Conservation (phyloP, 2,329 filamentous ascomycete genomes). For the Lasiodiplodia citricola region DNA sequence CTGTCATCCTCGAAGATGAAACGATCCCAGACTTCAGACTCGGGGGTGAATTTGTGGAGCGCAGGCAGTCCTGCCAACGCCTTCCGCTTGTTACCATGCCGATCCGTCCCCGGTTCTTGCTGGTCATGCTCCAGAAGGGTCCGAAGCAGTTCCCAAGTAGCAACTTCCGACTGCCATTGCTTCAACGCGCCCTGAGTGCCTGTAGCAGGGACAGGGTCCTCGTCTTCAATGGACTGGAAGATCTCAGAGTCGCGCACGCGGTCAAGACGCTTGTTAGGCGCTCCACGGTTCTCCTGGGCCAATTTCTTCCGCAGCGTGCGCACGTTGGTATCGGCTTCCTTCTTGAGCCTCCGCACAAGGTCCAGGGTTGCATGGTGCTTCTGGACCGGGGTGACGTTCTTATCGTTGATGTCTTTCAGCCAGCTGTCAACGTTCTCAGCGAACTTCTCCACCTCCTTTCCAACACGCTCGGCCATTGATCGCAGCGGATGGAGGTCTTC, state of each 20-base stretch:
- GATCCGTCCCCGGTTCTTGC: slow-evolving; percentile 43
- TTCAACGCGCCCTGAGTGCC: slow-evolving; percentile 53
- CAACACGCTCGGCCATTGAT: slow-evolving; percentile 70
- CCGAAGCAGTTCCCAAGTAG: slow-evolving; percentile 87
- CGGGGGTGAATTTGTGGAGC: slow-evolving; percentile 59
- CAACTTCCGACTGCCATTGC: slow-evolving; percentile 79
- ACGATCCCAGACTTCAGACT: slow-evolving; percentile 70
- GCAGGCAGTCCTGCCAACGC: slow-evolving; percentile 33
- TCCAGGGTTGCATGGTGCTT: slow-evolving; percentile 58
- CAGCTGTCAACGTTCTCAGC: slow-evolving; percentile 82
- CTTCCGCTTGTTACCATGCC: slow-evolving; percentile 39
- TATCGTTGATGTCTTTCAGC: slow-evolving; percentile 37
- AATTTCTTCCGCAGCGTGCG: slow-evolving; percentile 52
- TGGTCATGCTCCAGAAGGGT: slow-evolving; percentile 74
- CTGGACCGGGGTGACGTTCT: slow-evolving; percentile 51
- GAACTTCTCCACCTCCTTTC: slow-evolving; percentile 85
- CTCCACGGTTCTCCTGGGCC: slow-evolving; percentile 44
- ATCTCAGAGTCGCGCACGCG: slow-evolving; percentile 26
- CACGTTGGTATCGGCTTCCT: slow-evolving; percentile 59
- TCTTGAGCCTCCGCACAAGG: slow-evolving; percentile 49
- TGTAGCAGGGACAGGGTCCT: slow-evolving; percentile 31
- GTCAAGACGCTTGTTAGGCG: slow-evolving; percentile 39
- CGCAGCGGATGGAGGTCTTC: slow-evolving; percentile 65
- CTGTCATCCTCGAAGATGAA: slow-evolving; percentile 76
- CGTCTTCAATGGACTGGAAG: slow-evolving; percentile 36